Evolutionary conservation across 2,329 filamentous ascomycete species (phyloP).

Genomic region (Fusarium palustre): DNA sequence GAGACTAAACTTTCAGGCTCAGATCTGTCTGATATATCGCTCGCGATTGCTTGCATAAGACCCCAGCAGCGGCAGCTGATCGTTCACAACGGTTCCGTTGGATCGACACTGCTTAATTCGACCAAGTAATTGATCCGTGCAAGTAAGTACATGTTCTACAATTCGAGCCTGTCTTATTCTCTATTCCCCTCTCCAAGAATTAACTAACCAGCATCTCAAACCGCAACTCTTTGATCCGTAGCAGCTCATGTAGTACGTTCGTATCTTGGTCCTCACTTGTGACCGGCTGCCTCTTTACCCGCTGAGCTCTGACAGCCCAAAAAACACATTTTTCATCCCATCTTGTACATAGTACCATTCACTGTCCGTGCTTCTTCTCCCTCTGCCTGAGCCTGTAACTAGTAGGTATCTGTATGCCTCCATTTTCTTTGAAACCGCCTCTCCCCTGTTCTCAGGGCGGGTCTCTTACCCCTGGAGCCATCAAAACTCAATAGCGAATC

Average conservation of each 20-base stretch:
- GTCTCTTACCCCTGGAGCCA: constrained; percentile 30
- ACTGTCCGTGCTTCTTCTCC: constrained; percentile 7
- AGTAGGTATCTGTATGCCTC: background rate
- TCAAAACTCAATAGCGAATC: constrained; percentile 15
- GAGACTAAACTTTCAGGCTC: background rate
- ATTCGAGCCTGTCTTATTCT: background rate
- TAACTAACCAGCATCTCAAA: constrained; percentile 4
- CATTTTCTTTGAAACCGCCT: constrained; percentile 37
- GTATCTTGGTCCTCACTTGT: constrained; percentile 14
- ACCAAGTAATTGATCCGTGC: constrained; percentile 1
- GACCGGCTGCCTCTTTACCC: constrained; percentile 39
- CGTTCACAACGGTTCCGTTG: constrained; percentile 22
- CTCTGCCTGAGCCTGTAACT: constrained; percentile 6
- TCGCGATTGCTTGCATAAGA: constrained; percentile 38
- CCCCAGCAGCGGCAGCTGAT: constrained; percentile 24
- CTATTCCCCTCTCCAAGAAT: background rate
- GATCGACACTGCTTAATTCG: constrained; percentile 35
- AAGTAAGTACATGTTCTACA: background rate
- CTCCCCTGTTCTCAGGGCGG: constrained; percentile 23
- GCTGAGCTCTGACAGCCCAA: constrained; percentile 14
- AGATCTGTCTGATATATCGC: constrained; percentile 9
- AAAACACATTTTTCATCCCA: constrained; percentile 41
- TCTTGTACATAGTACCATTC: constrained; percentile 26
- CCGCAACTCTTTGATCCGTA: constrained; percentile 13
- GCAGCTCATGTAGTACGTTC: constrained; percentile 1